Evolutionary conservation across 2,329 filamentous ascomycete genomes (phyloP), one percentile per base, ranked within the genome.

Genomic region (Dryadomyces sulphureus): DNA sequence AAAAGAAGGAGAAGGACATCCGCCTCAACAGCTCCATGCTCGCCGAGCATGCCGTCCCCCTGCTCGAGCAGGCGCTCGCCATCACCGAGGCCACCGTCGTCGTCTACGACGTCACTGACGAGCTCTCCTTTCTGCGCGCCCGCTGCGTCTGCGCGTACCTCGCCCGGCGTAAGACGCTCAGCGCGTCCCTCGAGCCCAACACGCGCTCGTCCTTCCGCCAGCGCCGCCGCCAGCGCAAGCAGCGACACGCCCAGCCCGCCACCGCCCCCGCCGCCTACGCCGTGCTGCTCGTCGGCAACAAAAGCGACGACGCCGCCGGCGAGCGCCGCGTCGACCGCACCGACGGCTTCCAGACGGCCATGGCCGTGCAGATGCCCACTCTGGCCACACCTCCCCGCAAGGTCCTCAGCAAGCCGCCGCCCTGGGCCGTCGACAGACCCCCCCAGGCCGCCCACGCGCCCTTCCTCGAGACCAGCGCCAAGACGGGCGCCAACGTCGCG

Each of bases 31-130:
- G 14, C 5, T 19, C 16, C 12, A 3, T 36, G 16, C 30, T 34
- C 12, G 41, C 24, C 14, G 20, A 41, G 6, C 21, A 45, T 2
- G 43, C 46, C 1, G 41, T 40, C 36, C 54, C 57, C 21, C 55
- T 58, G 30, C 59, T 66, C n/a, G 55, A 55, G 12, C 59, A 65
- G 34, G 64, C 64, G 1, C 53, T 65, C 19, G 54, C 54, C 45
- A 62, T 65, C 39, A 66, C 65, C n/a, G 63, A 67, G 36, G 64
- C 62, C 5, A 63, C 61, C 3, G 51, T 65, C 2, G 49, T 63
- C 2, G 52, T 63, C n/a, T 63, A 63, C 52, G 57, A 58, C 46
- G 54, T 59, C n/a, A 47, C 50, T 38, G 55, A 59, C 36, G 39
- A 49, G 5, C 45, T 52, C 14, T 60, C 60, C 1, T 55, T 62